These are phyloP conservation scores for Glycine latifolia DNA, from an alignment of 306 rosid genomes.

Conservation along the genomic window DNA sequence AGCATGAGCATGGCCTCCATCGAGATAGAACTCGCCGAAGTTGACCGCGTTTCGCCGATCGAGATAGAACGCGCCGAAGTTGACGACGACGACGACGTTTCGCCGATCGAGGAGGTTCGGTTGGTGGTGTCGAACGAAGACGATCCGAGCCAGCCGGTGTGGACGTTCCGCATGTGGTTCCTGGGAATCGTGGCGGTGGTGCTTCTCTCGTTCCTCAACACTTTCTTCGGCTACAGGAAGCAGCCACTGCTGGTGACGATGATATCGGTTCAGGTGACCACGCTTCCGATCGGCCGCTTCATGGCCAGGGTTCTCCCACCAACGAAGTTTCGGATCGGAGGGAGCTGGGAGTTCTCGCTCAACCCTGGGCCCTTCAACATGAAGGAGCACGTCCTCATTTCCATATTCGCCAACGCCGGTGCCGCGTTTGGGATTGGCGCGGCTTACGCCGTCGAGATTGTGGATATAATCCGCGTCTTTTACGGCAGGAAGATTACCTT, in stretches of 20 bases:
- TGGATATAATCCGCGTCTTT: slow-evolving; percentile 61
- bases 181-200: slow-evolving; percentile 59
- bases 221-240: slow-evolving; percentile 64
- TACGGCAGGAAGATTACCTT: slow-evolving; percentile 59
- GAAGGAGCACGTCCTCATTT: slow-evolving; percentile 80
- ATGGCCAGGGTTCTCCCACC: slow-evolving; percentile 62
- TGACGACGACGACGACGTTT: slow-evolving; percentile 44
- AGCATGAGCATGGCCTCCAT: slow-evolving; percentile 5
- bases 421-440: slow-evolving; percentile 61
- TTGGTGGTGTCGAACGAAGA: slow-evolving; percentile 62
- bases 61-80: slow-evolving; percentile 40
- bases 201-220: slow-evolving; percentile 70
- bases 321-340: slow-evolving; percentile 47
- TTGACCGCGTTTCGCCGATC: slow-evolving; percentile 55
- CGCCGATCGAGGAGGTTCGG: slow-evolving; percentile 72
- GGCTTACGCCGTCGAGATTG: slow-evolving; percentile 71
- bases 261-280: slow-evolving; percentile 67
- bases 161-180: slow-evolving; percentile 89
- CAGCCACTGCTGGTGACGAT: slow-evolving; percentile 61
- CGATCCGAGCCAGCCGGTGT: slow-evolving; percentile 63
- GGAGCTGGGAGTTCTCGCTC: slow-evolving; percentile 47
- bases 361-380: slow-evolving; percentile 77
- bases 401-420: slow-evolving; percentile 78
- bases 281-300: slow-evolving; percentile 71
- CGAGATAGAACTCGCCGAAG: not conserved